Evolutionary conservation across 192 early-diverging fungal genomes (phyloP), one percentile per base, ranked within the genome.

Genomic region (Allomyces javanicus): DNA sequence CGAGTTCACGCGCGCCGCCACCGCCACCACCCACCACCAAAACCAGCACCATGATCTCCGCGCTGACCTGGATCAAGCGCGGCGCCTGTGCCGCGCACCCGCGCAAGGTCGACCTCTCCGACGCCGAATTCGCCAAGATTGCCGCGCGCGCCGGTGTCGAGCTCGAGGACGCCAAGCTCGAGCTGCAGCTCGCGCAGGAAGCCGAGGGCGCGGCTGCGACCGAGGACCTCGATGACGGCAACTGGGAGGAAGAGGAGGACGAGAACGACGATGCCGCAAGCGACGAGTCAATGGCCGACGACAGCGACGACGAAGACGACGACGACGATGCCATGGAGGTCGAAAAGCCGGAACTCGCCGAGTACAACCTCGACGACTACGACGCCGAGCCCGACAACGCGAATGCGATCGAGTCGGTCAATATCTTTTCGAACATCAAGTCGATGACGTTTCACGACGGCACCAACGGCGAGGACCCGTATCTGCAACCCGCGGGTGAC

Each of bases 281-380:
- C n/a, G 72, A 70, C 71, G 66, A 72, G 19, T 75, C 66, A 3
- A 65, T 22, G 19, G 24, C 23, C 25, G 0, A 44, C 23, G 70
- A 69, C 63, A 44, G 72, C 63, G 12, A 68, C 68, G 69, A 70
- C 62, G 27, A 72, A 64, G 67, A 79, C 44, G 75, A 78, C 64
- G 66, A 69, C 65, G 44, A 65, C 25, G 61, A 44, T 61, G 27
- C 24, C 40, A 61, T 19, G 21, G n/a, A 63, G 61, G 70, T 72
- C 40, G 22, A 63, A 9, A 79, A 85, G 63, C 76, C 82, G 7
- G 87, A 86, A 43, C 78, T 92, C 26, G 78, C 83, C 43, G 82
- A 87, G 71, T 97, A 93, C 76, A 88, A 99, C 70, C 78, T 99
- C 70, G 93, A 95, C 66, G 74, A 86, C 72, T 99, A 99, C 79